These are phyloP conservation scores for Saccharomycopsis amapae DNA, from an alignment of 805 yeast genomes.

Conservation along the genomic window DNA sequence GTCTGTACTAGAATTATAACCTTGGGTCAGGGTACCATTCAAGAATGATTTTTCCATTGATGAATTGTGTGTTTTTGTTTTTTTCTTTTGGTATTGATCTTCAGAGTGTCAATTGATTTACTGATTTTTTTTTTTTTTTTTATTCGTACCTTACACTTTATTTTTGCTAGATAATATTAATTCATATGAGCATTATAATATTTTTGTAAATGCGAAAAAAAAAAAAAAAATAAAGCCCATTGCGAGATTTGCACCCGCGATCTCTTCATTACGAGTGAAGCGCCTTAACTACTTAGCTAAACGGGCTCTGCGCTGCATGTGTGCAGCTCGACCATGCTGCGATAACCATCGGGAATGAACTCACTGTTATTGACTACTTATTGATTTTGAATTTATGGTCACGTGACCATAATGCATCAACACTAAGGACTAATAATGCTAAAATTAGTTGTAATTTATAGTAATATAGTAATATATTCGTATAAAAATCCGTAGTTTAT, in stretches of 20 bases:
- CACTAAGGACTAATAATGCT: too few relatives aligned
- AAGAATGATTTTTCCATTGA: conserved; percentile 37
- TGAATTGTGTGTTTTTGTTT: not conserved
- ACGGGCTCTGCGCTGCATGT: conserved; percentile 36
- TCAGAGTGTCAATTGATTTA: not conserved
- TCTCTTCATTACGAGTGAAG: conserved; percentile 55
- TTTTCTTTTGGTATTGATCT: not conserved
- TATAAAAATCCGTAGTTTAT: too few relatives aligned
- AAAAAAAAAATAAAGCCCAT: conserved; percentile 33
- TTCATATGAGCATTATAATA: not conserved
- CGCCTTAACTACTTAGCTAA: conserved; percentile 53
- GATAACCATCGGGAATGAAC: too few relatives aligned
- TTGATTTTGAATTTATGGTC: too few relatives aligned
- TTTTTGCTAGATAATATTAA: not conserved
- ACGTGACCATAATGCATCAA: too few relatives aligned
- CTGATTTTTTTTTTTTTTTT: not conserved
- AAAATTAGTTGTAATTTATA: too few relatives aligned
- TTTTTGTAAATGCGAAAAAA: not conserved
- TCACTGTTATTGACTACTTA: too few relatives aligned
- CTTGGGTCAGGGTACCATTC: too few relatives aligned
- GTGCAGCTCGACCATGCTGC: too few relatives aligned
- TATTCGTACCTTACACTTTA: not conserved
- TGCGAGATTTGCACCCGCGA: conserved; percentile 50
- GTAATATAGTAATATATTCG: too few relatives aligned
- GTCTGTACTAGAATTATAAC: conserved; percentile 45